Evolutionary conservation across 495 filamentous ascomycete genomes (phyloP).

Genomic region (Aspergillus coremiiformis): DNA sequence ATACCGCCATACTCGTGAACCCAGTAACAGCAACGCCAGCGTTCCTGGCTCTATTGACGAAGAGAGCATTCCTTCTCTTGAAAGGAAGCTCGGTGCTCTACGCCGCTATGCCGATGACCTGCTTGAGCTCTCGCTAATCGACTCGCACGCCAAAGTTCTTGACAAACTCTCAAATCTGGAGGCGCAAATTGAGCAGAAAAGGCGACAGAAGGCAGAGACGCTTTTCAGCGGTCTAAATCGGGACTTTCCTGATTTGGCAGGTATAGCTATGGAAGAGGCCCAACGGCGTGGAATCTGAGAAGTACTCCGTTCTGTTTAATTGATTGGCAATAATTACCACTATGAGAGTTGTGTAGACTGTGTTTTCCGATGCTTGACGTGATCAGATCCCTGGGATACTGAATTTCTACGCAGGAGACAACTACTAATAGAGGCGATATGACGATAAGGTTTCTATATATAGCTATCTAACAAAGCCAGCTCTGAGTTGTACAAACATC

Average conservation of each 20-base stretch:
- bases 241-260: constrained; percentile 19
- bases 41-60: not conserved
- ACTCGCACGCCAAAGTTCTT: constrained; percentile 12
- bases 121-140: constrained; percentile 13
- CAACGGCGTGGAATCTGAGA: constrained; percentile 15
- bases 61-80: constrained; percentile 9
- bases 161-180: constrained; percentile 12
- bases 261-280: constrained; percentile 15
- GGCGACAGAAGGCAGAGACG: constrained; percentile 13
- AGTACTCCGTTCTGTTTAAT: not conserved
- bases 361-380: not conserved
- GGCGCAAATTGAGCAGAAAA: constrained; percentile 10
- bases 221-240: constrained; percentile 10
- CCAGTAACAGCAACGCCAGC: not conserved
- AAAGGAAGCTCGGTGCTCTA: constrained; percentile 6
- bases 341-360: not conserved
- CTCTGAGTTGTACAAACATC: not conserved
- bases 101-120: constrained; percentile 12
- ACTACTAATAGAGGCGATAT: not conserved
- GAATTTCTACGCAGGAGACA: not conserved
- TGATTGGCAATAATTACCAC: not conserved
- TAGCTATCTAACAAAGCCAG: not conserved
- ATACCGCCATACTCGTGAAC: not conserved
- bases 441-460: not conserved
- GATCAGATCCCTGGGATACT: not conserved